Percentiles rank a stretch among this genome's conserved stretches.
Conservation (phyloP, 495 filamentous ascomycete genomes). For the Aspergillus funiculosus region DNA sequence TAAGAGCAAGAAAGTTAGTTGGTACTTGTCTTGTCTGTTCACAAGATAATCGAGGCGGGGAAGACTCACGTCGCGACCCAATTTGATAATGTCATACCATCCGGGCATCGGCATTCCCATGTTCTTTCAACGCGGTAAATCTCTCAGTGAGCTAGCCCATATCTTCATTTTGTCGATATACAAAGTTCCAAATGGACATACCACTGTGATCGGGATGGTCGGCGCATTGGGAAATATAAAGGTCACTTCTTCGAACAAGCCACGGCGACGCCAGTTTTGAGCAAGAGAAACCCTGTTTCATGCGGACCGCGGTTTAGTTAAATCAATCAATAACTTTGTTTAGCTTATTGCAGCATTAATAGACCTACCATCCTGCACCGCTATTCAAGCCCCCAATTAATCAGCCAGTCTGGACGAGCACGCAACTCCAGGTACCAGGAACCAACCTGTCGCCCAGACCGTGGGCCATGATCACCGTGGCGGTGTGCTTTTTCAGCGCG, state of each 20-base stretch:
- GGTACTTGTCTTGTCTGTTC: no score
- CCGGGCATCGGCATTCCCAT: slow-evolving; percentile 79
- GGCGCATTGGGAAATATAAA: slow-evolving; percentile 97
- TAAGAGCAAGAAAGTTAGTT: not conserved
- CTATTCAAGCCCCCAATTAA: slow-evolving; percentile 23
- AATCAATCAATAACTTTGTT: not conserved
- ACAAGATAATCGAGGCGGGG: not conserved
- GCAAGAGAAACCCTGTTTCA: slow-evolving; percentile 61
- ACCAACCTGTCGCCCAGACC: slow-evolving; percentile 75
- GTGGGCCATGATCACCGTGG: slow-evolving; percentile 90
- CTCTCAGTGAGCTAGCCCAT: not conserved
- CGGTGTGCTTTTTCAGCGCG: slow-evolving; percentile 84
- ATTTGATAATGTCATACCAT: slow-evolving; percentile 85
- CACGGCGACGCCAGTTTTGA: slow-evolving; percentile 80
- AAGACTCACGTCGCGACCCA: slow-evolving; percentile 36
- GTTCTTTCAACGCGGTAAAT: slow-evolving; percentile 50
- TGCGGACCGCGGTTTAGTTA: not conserved
- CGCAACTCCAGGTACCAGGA: not conserved
- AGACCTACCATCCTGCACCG: slow-evolving; percentile 62
- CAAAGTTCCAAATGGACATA: slow-evolving; percentile 38
- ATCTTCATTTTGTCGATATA: not conserved
- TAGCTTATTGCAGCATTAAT: not conserved
- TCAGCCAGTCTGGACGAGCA: slow-evolving; percentile 9
- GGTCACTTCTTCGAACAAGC: slow-evolving; percentile 80
- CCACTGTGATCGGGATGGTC: slow-evolving; percentile 76